These are phyloP conservation scores for Tricholoma sp. DNA, from an alignment of 768 basidiomycete species.

Conservation along the genomic window DNA sequence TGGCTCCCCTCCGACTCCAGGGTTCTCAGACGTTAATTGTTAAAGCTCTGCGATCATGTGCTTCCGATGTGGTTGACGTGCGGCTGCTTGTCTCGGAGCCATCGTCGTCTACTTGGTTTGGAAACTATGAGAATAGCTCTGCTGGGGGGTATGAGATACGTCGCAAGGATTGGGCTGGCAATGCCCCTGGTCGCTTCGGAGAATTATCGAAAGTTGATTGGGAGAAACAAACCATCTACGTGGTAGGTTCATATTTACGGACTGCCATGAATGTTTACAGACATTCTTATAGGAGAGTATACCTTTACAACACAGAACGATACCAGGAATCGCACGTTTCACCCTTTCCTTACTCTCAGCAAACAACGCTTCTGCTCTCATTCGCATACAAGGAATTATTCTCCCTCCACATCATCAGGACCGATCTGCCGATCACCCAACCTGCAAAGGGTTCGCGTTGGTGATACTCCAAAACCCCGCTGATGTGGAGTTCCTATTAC, in stretches of 20 bases:
- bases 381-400: conserved; percentile 44
- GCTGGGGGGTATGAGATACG: conserved; percentile 64
- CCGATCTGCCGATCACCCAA: conserved; percentile 45
- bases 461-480: conserved; percentile 43
- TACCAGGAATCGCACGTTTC: conserved; percentile 47
- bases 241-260: conserved; percentile 40
- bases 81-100: conserved; percentile 52
- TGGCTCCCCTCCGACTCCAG: conserved; percentile 24
- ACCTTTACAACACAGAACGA: conserved; percentile 46
- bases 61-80: conserved; percentile 46
- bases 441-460: conserved; percentile 74
- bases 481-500: conserved; percentile 38
- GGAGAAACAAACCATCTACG: conserved; percentile 60
- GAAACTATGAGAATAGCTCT: conserved; percentile 13
- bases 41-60: conserved; percentile 53
- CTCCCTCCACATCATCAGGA: conserved; percentile 66
- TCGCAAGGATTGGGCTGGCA: conserved; percentile 38
- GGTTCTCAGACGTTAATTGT: conserved; percentile 43
- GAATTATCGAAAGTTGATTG: conserved; percentile 40
- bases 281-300: conserved; percentile 57
- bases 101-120: conserved; percentile 32
- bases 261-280: neutral
- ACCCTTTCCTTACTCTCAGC: conserved; percentile 29
- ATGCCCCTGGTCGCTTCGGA: conserved; percentile 17
- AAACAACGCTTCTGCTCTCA: conserved; percentile 3